A percentile compares a stretch with the other conserved stretches of the same genome.
Conservation (phyloP, 371 early-diverging fungal genomes). For the Mortierella sp. region DNA sequence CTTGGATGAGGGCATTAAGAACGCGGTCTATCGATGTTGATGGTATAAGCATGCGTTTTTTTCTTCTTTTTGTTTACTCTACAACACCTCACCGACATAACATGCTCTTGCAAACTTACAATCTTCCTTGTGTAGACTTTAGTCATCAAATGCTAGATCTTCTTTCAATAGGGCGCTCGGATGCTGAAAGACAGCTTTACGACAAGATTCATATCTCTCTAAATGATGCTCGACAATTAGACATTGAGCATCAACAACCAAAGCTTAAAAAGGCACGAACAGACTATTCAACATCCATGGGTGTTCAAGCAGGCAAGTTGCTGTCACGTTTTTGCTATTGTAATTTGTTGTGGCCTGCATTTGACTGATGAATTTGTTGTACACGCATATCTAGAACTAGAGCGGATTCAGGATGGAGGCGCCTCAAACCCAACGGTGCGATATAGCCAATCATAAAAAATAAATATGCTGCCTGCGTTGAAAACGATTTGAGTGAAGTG, state of each 20-base stretch:
- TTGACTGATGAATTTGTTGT: background rate
- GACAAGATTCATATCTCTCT: conserved; percentile 67
- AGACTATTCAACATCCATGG: conserved; percentile 36
- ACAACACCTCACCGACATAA: no score
- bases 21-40: conserved; percentile 51
- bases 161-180: conserved; percentile 58
- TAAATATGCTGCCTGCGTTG: background rate
- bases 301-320: conserved; percentile 45
- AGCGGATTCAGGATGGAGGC: conserved; percentile 54
- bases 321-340: background rate
- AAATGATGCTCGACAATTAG: conserved; percentile 59
- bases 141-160: conserved; percentile 70
- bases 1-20: conserved; percentile 67
- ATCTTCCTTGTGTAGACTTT: conserved; percentile 58
- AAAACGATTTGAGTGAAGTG: background rate
- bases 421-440: conserved; percentile 55
- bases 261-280: conserved; percentile 36
- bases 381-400: conserved; percentile 26
- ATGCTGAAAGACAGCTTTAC: conserved; percentile 59
- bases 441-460: conserved; percentile 35
- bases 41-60: conserved; percentile 9
- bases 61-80: background rate
- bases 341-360: background rate
- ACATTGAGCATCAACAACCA: conserved; percentile 40
- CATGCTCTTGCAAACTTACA: background rate